A percentile compares a stretch with the other conserved stretches of the same genome.
phyloP scores from a whole-genome alignment of 1,284 basidiomycete species.

The Trichosporon sp. region DNA sequence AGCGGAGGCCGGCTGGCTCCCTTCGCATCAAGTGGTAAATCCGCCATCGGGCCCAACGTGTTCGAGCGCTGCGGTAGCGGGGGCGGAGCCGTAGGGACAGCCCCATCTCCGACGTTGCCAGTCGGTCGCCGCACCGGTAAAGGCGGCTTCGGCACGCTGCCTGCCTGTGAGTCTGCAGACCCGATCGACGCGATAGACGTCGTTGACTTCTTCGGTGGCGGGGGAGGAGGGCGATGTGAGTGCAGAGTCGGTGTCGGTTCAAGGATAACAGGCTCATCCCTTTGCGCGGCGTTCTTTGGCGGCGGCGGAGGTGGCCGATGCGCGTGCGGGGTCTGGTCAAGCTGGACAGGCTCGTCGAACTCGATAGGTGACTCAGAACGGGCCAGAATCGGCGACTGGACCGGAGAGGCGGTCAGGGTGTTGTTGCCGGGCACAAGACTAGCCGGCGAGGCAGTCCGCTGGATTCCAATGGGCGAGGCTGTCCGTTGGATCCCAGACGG shows the following conservation, averaged over 20 bases:
- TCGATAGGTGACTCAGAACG: neutral
- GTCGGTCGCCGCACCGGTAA: slow-evolving; percentile 15
- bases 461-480: neutral
- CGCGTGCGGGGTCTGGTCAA: neutral
- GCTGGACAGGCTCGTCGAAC: neutral
- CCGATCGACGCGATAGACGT: neutral
- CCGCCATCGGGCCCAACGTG: neutral
- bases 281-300: neutral
- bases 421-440: neutral
- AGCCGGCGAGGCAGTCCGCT: neutral
- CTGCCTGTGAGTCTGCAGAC: neutral
- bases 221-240: neutral
- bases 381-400: neutral
- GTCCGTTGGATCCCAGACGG: neutral
- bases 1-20: slow-evolving; percentile 5
- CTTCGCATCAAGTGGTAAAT: neutral
- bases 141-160: slow-evolving; percentile 1
- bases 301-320: slow-evolving; percentile 11
- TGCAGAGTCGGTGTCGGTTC: neutral
- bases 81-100: neutral
- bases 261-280: neutral
- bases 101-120: neutral
- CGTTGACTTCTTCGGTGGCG: neutral
- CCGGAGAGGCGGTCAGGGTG: neutral
- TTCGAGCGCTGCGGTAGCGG: neutral